Conservation (phyloP, 768 basidiomycete species). For the Boletus reticuloceps region DNA sequence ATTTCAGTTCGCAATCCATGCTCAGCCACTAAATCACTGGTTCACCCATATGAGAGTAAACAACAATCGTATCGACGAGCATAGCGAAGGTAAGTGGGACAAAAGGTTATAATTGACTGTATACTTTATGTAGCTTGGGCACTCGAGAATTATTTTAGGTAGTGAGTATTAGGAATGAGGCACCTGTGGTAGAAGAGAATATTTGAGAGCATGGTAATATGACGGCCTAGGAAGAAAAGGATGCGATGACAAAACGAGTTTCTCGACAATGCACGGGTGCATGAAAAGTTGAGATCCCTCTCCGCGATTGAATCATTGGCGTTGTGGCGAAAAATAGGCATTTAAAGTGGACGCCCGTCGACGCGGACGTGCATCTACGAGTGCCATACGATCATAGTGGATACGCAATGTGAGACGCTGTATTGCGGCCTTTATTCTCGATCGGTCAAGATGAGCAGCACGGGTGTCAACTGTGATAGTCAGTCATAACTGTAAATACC, state of each 20-base stretch:
- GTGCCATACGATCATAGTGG: constrained; percentile 52
- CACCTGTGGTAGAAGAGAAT: neutral
- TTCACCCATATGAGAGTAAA: no score
- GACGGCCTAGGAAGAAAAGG: neutral
- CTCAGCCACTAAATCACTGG: neutral
- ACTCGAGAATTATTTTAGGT: neutral
- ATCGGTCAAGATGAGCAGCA: constrained; percentile 73
- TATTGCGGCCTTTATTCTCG: constrained; percentile 65
- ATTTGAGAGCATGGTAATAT: neutral
- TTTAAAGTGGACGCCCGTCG: constrained; percentile 27
- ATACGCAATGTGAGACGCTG: constrained; percentile 64
- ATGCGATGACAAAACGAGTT: neutral
- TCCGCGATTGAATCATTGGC: constrained; percentile 1
- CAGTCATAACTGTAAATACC: neutral
- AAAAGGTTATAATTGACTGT: constrained; percentile 19
- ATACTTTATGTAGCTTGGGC: constrained; percentile 19
- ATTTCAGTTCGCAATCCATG: neutral
- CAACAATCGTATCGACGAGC: neutral
- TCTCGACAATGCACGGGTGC: neutral
- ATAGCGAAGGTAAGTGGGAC: neutral
- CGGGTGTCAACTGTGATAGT: constrained; percentile 59
- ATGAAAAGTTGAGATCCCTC: neutral
- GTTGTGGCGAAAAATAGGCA: constrained; percentile 29
- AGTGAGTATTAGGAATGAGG: neutral
- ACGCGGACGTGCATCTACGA: constrained; percentile 21